phyloP scores from a whole-genome alignment of 176 grass and related monocot species.

The Sorghum bicolor region Sorghum_bicolor_NCBIv3 NC_012879.2:3741001-3741500 shows the following conservation, averaged over 20 bases:
- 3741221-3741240: not conserved
- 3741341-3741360: not conserved
- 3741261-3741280: not conserved
- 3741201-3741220: not conserved
- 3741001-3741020: not conserved
- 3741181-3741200: constrained; percentile 17
- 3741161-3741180: not conserved
- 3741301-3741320: not conserved
- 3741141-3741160: constrained; percentile 1
- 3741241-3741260: not conserved
- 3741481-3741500: no score
- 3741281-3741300: not conserved
- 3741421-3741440: no score
- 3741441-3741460: no score
- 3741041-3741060: not conserved
- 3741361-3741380: no score
- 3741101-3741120: not conserved
- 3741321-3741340: not conserved
- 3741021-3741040: not conserved
- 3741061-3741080: not conserved
- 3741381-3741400: no score
- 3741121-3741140: constrained; percentile 31
- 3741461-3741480: no score
- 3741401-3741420: no score
- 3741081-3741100: not conserved